Evolutionary conservation across 2,329 filamentous ascomycete species (phyloP).

Genomic region (Xylaria hypoxylon): DNA sequence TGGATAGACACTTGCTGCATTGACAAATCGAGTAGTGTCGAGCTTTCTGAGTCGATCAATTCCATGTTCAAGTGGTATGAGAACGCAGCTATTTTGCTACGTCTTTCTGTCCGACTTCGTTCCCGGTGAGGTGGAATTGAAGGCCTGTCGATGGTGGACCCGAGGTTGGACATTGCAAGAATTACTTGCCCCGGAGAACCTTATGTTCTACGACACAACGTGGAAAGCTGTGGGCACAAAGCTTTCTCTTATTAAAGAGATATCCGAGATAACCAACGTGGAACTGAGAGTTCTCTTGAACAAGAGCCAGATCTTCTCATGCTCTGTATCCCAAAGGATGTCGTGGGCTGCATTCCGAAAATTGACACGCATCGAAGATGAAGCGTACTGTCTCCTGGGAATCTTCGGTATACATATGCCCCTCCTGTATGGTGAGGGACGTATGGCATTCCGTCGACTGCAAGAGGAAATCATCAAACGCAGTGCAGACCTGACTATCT

Average conservation of each 20-base stretch:
- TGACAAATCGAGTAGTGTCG: constrained; percentile 43
- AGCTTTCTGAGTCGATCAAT: constrained; percentile 43
- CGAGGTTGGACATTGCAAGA: constrained; percentile 45
- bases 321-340: constrained; percentile 40
- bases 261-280: constrained; percentile 38
- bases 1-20: constrained; percentile 46
- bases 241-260: constrained; percentile 19
- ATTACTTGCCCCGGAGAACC: constrained; percentile 37
- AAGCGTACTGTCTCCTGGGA: constrained; percentile 47
- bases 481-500: constrained; percentile 41
- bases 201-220: constrained; percentile 38
- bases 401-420: constrained; percentile 48
- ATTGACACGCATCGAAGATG: constrained; percentile 46
- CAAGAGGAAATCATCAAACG: constrained; percentile 44
- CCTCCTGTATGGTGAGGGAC: constrained; percentile 46
- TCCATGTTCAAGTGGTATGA: constrained; percentile 44
- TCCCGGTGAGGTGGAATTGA: constrained; percentile 27
- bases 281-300: constrained; percentile 27
- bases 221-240: constrained; percentile 42
- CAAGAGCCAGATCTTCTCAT: constrained; percentile 19
- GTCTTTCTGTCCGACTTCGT: constrained; percentile 39
- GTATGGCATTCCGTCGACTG: constrained; percentile 42
- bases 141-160: constrained; percentile 39
- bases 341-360: constrained; percentile 43
- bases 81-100: constrained; percentile 36